Percentiles rank a stretch among this genome's conserved stretches.
Evolutionary conservation across 768 basidiomycete species (phyloP).

Genomic region (Rhodotorula graminis): DNA sequence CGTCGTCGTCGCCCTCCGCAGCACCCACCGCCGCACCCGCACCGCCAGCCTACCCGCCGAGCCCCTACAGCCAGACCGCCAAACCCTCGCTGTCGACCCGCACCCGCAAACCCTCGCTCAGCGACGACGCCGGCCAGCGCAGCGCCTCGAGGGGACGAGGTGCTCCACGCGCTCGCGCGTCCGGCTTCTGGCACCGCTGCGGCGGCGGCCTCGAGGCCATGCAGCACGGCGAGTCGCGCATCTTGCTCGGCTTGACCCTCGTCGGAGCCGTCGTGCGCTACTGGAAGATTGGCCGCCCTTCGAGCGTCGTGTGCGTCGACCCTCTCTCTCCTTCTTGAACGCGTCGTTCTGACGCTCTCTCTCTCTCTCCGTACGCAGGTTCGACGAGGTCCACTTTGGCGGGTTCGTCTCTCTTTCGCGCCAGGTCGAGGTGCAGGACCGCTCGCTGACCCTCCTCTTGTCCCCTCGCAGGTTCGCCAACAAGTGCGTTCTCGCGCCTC

Average conservation of each 20-base stretch:
- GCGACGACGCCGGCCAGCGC: background rate
- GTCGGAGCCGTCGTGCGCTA: conserved; percentile 76
- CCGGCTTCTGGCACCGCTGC: conserved; percentile 8
- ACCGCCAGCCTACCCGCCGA: background rate
- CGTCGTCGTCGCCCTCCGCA: background rate
- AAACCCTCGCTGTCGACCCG: background rate
- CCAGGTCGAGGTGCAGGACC: too few relatives aligned
- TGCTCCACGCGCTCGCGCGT: background rate
- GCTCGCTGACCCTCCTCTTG: background rate
- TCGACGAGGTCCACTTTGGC: conserved; percentile 98
- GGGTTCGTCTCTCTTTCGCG: conserved; percentile 53
- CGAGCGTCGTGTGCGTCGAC: conserved; percentile 72
- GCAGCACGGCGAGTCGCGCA: conserved; percentile 63
- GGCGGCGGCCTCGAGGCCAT: conserved; percentile 30
- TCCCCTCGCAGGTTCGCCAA: conserved; percentile 35
- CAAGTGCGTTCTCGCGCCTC: conserved; percentile 24
- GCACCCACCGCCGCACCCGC: background rate
- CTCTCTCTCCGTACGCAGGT: conserved; percentile 56
- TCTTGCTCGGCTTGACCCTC: conserved; percentile 62
- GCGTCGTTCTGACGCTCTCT: background rate
- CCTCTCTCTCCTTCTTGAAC: conserved; percentile 46
- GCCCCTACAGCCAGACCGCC: background rate
- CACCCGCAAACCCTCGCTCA: background rate
- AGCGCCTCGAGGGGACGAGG: background rate
- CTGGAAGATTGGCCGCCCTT: conserved; percentile 76